Percentiles rank a stretch among this genome's conserved stretches.
These are phyloP conservation scores for Phytophthora cactorum DNA, from an alignment of 352 stramenopile species.

Conservation along the genomic window DNA sequence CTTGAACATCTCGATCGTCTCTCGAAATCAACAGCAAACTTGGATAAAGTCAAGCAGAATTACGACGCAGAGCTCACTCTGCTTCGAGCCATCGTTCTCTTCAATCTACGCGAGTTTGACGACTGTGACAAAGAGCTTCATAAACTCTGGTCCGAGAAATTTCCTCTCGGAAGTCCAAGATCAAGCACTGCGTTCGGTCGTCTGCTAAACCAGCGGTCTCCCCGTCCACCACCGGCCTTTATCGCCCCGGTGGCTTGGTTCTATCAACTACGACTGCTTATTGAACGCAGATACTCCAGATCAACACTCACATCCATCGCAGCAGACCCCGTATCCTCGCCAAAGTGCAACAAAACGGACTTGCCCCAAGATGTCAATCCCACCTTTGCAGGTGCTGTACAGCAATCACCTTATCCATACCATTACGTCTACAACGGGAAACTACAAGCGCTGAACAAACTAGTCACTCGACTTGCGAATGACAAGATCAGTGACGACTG, in stretches of 20 bases:
- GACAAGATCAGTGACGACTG: slow-evolving; percentile 24
- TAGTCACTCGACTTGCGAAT: slow-evolving; percentile 24
- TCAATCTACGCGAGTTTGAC: slow-evolving; percentile 37
- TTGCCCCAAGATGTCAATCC: neutral
- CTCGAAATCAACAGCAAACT: neutral
- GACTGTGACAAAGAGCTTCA: slow-evolving; percentile 29
- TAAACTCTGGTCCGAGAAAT: slow-evolving; percentile 32
- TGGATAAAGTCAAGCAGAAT: neutral
- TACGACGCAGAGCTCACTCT: slow-evolving; percentile 39
- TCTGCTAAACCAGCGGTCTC: slow-evolving; percentile 10
- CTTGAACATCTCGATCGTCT: slow-evolving; percentile 21
- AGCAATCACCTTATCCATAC: slow-evolving; percentile 30
- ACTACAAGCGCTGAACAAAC: slow-evolving; percentile 31
- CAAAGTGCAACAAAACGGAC: slow-evolving; percentile 7
- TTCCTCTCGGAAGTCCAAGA: slow-evolving; percentile 14
- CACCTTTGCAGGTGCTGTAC: slow-evolving; percentile 7
- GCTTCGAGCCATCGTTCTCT: slow-evolving; percentile 41
- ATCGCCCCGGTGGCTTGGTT: slow-evolving; percentile 44
- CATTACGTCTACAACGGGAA: slow-evolving; percentile 38
- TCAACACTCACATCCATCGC: slow-evolving; percentile 7
- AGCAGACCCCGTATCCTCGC: neutral
- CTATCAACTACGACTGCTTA: slow-evolving; percentile 41
- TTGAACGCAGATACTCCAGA: slow-evolving; percentile 33
- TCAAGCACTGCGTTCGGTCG: slow-evolving; percentile 10
- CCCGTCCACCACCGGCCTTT: slow-evolving; percentile 17